Base-by-base conservation (phyloP, 495 filamentous ascomycete genomes). In the Penicillium maclennaniae region DNA sequence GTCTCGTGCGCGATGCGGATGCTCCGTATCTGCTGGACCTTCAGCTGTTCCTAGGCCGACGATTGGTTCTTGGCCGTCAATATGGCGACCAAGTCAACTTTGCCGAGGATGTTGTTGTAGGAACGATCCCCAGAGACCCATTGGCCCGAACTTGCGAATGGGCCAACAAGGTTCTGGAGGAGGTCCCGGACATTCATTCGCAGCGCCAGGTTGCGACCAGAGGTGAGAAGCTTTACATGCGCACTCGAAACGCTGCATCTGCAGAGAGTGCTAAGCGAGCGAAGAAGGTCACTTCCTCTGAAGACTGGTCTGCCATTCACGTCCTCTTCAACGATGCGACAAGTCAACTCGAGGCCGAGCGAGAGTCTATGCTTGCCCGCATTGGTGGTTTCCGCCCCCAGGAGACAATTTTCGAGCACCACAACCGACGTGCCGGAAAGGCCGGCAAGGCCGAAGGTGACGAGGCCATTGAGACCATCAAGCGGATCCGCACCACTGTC, bases 351-450 rank as follows among this genome's bases (percentile, higher is more conserved):
- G 87, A 92, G 59, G 75, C 79, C 21, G 86, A 87, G 54, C 81
- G 92, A 7, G 84, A 89, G 36, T 83, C 84, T 47, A 92, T 99
- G 85, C 77, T 99, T 4, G 86, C 87, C 37, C 83, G 84, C 25
- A 86, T 99, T 43, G 88, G 88, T 58, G 84, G 83, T 2, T 97
- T 92, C 72, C 80, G 91, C 59, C 93, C 93, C 1, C 78, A 84
- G 45, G 95, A 99, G 63, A 96, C 93, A 0, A 85, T 99, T 20
- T 97, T 99, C 61, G 93, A 99, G 66, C 84, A 95, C 54, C 87
- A 91, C 3, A 84, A 86, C 50, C 77, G 83, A 51, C 83, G 87
- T 15, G 80, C 78, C 53, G 78, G 79, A 21, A 77, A 79, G 42
- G 79, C 73, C 25, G 68, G 62, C 28, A 64, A 51, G 48, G 27